Base-by-base conservation (phyloP, 225 moss, liverwort and hornwort species). In the Pleurozium schreberi region DNA sequence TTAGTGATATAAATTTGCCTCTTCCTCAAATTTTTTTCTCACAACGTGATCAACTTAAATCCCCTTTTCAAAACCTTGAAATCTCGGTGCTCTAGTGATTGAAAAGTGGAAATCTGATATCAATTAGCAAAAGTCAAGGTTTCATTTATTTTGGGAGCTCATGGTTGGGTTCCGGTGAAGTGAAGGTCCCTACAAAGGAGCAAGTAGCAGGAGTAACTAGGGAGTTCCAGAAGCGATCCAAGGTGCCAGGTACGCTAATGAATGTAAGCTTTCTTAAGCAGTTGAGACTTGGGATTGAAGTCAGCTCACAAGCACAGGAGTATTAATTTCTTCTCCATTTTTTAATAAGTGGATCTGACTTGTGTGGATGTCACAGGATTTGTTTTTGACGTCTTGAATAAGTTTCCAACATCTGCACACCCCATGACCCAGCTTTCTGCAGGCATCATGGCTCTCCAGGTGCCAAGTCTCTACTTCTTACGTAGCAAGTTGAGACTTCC, bases 371-470 rank as follows among this genome's bases (percentile, higher is more conserved):
- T 62, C 58, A 81, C 86, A 89, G 85, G 92, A 45, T 95, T 95
- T 91, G 98, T 96, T 59, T 96, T 95, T 78, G 95, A 98, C 87
- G 93, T 98, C 81, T 82, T 97, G 92, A 94, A 95, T 75, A 94
- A 95, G 55, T 93, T 98, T 86, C 98, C 96, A 82, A 91, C 88
- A 76, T 89, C 93, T 61, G 93, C 96, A 31, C 98, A 98, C 82
- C 98, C 98, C 20, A 98, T 98, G 98, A 97, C 96, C 82, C 97
- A 96, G 88, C 95, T 98, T 83, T 90, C 96, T 58, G 90, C 95
- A 83, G 96, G 94, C 81, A 98, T 98, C 62, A 80, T 98, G 95
- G 98, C 98, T 74, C 94, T 97, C 60, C 97, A 96, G 91, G 94
- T 92, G 49, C 57, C 83, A 77, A 85, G 31, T 43, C 69, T 87